Evolutionary conservation across 805 yeast species (phyloP).

Genomic region (Pichia nanzhaoensis): DNA sequence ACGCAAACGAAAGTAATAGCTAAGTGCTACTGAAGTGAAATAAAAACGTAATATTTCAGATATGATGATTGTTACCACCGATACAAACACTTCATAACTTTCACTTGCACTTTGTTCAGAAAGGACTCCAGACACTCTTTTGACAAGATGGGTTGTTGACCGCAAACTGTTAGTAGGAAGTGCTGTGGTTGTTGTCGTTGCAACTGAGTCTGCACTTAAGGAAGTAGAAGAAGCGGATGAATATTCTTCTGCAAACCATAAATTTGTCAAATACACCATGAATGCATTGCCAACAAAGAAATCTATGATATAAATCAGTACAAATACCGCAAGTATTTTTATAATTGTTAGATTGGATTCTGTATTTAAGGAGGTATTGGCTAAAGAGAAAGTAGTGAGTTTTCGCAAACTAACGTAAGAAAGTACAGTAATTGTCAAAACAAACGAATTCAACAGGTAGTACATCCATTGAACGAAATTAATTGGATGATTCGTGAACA

Average conservation of each 20-base stretch:
- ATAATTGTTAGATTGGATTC: slow-evolving; percentile 28
- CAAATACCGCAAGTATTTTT: slow-evolving; percentile 54
- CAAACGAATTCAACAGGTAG: slow-evolving; percentile 56
- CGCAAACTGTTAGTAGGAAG: too few relatives aligned
- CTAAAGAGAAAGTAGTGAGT: neutral
- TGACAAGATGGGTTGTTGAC: slow-evolving; percentile 7
- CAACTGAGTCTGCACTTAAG: neutral
- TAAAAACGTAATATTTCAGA: slow-evolving; percentile 48
- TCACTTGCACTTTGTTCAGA: slow-evolving; percentile 60
- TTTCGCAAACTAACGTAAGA: slow-evolving; percentile 3
- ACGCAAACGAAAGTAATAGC: slow-evolving; percentile 11
- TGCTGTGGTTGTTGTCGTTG: neutral
- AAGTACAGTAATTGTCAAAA: slow-evolving; percentile 49
- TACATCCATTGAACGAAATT: slow-evolving; percentile 76
- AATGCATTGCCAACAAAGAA: slow-evolving; percentile 60
- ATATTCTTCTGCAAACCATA: slow-evolving; percentile 50
- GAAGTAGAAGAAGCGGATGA: neutral
- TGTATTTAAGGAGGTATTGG: slow-evolving; percentile 40
- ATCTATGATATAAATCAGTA: slow-evolving; percentile 59
- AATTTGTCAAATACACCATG: slow-evolving; percentile 63
- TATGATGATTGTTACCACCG: slow-evolving; percentile 42
- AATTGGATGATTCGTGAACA: slow-evolving; percentile 85
- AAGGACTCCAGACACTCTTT: slow-evolving; percentile 19
- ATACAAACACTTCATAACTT: slow-evolving; percentile 49
- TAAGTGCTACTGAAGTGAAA: slow-evolving; percentile 48